These are phyloP conservation scores for Daldinia childiae DNA, from an alignment of 495 filamentous ascomycete genomes.

Conservation along the genomic window DNA sequence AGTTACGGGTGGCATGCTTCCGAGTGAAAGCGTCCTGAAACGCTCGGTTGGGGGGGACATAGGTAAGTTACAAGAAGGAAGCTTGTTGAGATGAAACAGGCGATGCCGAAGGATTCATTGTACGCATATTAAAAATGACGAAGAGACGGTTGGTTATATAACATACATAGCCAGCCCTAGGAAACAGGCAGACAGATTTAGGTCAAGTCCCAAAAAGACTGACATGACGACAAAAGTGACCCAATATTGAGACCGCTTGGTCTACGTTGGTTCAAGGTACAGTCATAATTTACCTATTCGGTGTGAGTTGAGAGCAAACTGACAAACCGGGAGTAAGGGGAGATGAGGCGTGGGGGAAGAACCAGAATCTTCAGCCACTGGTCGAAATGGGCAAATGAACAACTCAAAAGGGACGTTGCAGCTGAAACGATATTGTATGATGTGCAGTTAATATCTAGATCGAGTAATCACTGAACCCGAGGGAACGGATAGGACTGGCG, in stretches of 20 bases:
- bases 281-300: constrained; percentile 32
- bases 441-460: constrained; percentile 27
- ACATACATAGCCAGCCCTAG: constrained; percentile 8
- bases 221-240: constrained; percentile 27
- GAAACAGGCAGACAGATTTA: constrained; percentile 16
- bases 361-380: neutral
- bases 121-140: constrained; percentile 4
- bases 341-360: constrained; percentile 26
- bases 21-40: constrained; percentile 55
- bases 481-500: constrained; percentile 35
- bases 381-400: constrained; percentile 10
- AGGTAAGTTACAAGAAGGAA: constrained; percentile 10
- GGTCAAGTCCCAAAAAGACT: neutral
- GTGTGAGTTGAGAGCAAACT: constrained; percentile 14
- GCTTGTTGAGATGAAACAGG: constrained; percentile 29
- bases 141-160: constrained; percentile 39
- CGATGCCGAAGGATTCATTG: constrained; percentile 20
- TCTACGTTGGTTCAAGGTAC: constrained; percentile 28
- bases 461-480: constrained; percentile 23
- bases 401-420: constrained; percentile 15
- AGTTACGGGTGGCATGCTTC: constrained; percentile 44
- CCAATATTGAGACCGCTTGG: constrained; percentile 34
- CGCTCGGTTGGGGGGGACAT: constrained; percentile 49
- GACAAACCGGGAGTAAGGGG: neutral
- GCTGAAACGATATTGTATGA: constrained; percentile 15